Conservation (phyloP, 2,329 filamentous ascomycete species). For the Calonectria hawksworthii region DNA sequence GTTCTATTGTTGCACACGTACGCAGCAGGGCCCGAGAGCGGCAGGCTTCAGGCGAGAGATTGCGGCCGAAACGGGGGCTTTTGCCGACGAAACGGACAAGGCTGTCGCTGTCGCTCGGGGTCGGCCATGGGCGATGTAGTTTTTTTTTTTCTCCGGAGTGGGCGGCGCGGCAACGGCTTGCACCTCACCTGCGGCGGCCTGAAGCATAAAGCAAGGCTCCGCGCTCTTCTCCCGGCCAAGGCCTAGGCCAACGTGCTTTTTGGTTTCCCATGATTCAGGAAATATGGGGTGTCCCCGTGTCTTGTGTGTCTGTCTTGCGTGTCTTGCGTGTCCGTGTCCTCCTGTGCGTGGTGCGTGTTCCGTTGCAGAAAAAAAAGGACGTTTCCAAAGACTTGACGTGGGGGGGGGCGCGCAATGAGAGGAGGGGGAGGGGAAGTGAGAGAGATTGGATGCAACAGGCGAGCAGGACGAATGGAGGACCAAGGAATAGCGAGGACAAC, state of each 20-base stretch:
- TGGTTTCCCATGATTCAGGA: background rate
- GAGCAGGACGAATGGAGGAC: background rate
- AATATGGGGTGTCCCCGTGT: background rate
- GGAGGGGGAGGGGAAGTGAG: slow-evolving; percentile 1
- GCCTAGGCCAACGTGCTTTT: background rate
- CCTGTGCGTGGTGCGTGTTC: slow-evolving; percentile 8
- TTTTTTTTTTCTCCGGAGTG: background rate
- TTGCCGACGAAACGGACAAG: slow-evolving; percentile 2
- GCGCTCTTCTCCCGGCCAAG: background rate
- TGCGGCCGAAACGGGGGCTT: background rate
- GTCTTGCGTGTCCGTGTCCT: slow-evolving; percentile 12
- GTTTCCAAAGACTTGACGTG: slow-evolving; percentile 8
- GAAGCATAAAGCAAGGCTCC: slow-evolving; percentile 1
- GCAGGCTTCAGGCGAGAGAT: background rate
- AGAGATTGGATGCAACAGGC: background rate
- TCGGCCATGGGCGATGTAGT: background rate
- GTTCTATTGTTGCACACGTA: slow-evolving; percentile 9
- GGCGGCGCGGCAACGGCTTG: slow-evolving; percentile 1
- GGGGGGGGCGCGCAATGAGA: background rate
- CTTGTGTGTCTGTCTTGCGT: background rate
- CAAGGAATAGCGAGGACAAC: background rate
- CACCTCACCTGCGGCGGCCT: background rate
- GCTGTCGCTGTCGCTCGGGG: background rate
- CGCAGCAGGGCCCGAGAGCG: slow-evolving; percentile 7
- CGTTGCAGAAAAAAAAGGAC: slow-evolving; percentile 4